Base-by-base conservation (phyloP, 768 basidiomycete genomes). In the Auriscalpium microsporum region DNA sequence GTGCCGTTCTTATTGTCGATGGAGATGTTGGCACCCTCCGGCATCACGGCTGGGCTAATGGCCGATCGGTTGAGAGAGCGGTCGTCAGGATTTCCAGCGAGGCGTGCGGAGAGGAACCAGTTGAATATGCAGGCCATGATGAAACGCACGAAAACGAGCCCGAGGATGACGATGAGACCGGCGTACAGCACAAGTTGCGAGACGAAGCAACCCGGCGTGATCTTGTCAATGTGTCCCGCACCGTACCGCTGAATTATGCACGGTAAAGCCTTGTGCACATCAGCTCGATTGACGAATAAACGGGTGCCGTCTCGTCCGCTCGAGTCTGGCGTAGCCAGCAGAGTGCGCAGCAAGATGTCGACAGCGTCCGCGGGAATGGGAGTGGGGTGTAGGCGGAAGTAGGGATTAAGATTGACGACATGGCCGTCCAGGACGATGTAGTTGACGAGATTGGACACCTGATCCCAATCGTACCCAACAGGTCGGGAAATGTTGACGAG, bases 111-210 rank as follows among this genome's bases (percentile, higher is more conserved):
- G 49, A 98, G 73, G 75, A 91, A 95, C 96, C 96, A 99, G 64
- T 83, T 93, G 78, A 98, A 99, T 44, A 95, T 69, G 68, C 91
- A 91, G 0, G 96, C 96, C 95, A 99, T 97, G 63, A 78, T 70
- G 72, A 98, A 99, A 37, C 96, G 90, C 35, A 91, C 84, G 58
- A 97, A 71, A 35, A 99, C 90, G 57, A 99, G 83, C 33, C 81
- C 81, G 54, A 98, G 82, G 65, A 99, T 94, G 72, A 98, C 84
- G 68, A 92, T 81, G 55, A 99, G 79, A 55, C 92, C 90, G 28
- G 84, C 73, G 68, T 96, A 99, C 51, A 98, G 84, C 68, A 98
- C 83, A 28, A 98, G 75, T 47, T 82, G 79, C 35, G 93, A 87
- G 40, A 93, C 83, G 70, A 97, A 94, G 71, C 96, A 99, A 8